phyloP scores from a whole-genome alignment of 345 rosid genomes.

The Psidium guajava region DNA sequence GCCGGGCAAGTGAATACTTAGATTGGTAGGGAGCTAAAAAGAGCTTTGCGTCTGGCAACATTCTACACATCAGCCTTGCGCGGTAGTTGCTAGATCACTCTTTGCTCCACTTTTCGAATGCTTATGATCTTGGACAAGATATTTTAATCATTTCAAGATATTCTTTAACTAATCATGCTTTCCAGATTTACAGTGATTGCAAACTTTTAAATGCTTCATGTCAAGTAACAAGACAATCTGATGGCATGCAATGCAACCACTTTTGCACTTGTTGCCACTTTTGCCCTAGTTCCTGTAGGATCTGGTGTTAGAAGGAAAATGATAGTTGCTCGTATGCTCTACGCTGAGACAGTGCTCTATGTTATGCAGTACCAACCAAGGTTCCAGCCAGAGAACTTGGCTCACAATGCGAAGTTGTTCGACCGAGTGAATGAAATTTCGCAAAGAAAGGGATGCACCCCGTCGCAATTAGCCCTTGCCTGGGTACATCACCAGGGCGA shows the following conservation, averaged over 20 bases:
- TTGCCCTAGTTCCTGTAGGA: background rate
- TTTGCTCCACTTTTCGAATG: background rate
- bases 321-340: background rate
- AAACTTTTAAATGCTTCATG: background rate
- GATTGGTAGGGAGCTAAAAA: background rate
- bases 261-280: background rate
- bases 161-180: background rate
- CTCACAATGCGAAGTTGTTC: constrained; percentile 29
- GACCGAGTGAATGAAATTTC: constrained; percentile 39
- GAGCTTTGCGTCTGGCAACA: background rate
- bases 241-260: background rate
- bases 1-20: background rate
- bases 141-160: background rate
- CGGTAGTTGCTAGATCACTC: background rate
- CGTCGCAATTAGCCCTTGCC: constrained; percentile 53
- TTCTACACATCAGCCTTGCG: background rate
- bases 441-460: constrained; percentile 38
- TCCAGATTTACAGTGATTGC: background rate
- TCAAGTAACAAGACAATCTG: background rate
- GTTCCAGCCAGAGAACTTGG: constrained; percentile 53
- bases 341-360: background rate
- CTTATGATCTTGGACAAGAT: background rate
- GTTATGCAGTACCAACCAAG: constrained; percentile 37
- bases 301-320: background rate
- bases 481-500: constrained; percentile 61